These are phyloP conservation scores for Coelastrella sp. DNA, from an alignment of 139 green algal species.

Conservation along the genomic window DNA sequence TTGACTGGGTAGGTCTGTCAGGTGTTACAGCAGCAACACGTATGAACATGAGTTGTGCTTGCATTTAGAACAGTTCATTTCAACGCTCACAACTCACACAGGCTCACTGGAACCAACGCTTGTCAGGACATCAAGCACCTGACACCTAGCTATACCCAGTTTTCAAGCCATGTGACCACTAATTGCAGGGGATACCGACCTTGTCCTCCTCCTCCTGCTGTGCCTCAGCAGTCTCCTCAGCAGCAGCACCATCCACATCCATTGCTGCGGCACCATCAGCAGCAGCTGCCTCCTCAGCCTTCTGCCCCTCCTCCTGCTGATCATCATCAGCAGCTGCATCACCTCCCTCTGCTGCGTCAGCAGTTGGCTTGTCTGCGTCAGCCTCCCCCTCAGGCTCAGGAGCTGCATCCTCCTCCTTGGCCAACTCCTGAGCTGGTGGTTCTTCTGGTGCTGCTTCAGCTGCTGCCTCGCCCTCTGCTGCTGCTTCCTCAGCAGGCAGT, in stretches of 20 bases:
- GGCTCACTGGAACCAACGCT: no score
- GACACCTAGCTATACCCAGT: neutral
- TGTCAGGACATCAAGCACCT: neutral
- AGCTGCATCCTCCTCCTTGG: slow-evolving; percentile 1
- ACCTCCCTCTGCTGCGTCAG: neutral
- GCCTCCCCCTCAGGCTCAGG: neutral
- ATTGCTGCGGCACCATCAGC: slow-evolving; percentile 4
- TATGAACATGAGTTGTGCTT: no score
- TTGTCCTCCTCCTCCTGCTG: neutral
- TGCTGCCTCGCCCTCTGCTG: slow-evolving; percentile 18
- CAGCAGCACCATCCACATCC: neutral
- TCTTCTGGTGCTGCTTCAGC: slow-evolving; percentile 11
- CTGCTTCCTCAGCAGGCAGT: neutral
- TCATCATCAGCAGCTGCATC: neutral
- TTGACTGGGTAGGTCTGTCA: no score
- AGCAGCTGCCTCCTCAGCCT: neutral
- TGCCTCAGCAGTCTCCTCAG: neutral
- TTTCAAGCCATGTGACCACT: neutral
- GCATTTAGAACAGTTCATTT: no score
- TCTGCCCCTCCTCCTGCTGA: neutral
- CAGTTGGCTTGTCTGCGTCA: neutral
- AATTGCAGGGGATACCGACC: neutral
- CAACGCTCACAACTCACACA: no score
- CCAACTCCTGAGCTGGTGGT: neutral
- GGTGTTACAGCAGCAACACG: no score